A percentile compares a stretch with the other conserved stretches of the same genome.
Conservation (phyloP, 306 rosid genomes). For the Prunus kanzakura region DNA sequence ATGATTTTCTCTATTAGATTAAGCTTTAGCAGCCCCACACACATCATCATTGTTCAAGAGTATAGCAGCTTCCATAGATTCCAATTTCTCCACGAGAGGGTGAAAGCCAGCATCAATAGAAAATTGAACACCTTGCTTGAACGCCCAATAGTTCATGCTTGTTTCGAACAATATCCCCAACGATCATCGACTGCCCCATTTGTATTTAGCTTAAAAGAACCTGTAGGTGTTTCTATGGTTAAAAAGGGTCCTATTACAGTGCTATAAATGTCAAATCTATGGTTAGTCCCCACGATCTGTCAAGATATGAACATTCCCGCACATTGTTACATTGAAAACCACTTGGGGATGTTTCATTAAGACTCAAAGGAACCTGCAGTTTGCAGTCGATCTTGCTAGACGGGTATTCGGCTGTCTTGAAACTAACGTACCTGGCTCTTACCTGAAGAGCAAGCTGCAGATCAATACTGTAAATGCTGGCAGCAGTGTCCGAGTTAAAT, state of each 20-base stretch:
- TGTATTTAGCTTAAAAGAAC: not conserved
- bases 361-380: conserved; percentile 7
- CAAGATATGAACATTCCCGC: conserved; percentile 2
- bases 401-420: not conserved
- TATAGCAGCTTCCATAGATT: not conserved
- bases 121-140: not conserved
- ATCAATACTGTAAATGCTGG: not conserved
- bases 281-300: not conserved
- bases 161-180: not conserved
- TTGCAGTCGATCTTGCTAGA: not conserved
- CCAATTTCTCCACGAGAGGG: not conserved
- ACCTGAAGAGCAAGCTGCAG: not conserved
- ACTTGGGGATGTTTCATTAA: not conserved
- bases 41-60: not conserved
- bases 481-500: not conserved
- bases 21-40: not conserved
- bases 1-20: not conserved
- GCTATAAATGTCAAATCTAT: not conserved
- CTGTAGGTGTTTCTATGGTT: not conserved
- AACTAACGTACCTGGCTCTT: not conserved
- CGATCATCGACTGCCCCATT: not conserved
- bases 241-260: not conserved
- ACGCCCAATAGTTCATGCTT: not conserved
- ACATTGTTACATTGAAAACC: conserved; percentile 1
- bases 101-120: not conserved